phyloP scores from a whole-genome alignment of 345 rosid species.

The Lumnitzera racemosa region DNA sequence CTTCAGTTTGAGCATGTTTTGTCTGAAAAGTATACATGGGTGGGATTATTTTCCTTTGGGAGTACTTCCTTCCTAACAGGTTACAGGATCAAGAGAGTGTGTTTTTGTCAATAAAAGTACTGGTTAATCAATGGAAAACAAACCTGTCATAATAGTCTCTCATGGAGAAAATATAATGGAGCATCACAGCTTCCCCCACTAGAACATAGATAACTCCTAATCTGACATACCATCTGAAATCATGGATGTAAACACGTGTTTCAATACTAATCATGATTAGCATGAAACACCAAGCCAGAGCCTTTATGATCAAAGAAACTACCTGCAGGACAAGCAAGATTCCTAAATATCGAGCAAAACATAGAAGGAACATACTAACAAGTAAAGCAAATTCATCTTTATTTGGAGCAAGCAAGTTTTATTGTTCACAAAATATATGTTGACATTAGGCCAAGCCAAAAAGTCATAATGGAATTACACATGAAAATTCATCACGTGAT shows the following conservation, averaged over 20 bases:
- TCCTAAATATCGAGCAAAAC: not conserved
- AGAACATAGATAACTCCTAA: constrained; percentile 76
- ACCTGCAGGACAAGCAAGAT: constrained; percentile 33
- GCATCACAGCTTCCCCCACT: constrained; percentile 79
- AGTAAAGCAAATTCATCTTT: not conserved
- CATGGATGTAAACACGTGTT: constrained; percentile 52
- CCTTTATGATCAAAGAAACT: constrained; percentile 54
- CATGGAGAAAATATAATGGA: constrained; percentile 55
- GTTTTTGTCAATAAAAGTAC: no score
- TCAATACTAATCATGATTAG: constrained; percentile 60
- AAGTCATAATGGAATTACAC: no score
- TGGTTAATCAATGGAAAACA: constrained; percentile 11
- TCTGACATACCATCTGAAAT: constrained; percentile 81
- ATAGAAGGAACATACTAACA: not conserved
- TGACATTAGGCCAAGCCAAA: no score
- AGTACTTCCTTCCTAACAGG: no score
- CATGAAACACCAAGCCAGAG: constrained; percentile 79
- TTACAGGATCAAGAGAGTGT: no score
- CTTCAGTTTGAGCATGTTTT: no score
- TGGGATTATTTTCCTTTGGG: no score
- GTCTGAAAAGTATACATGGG: no score
- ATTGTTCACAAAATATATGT: no score
- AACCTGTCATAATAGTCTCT: constrained; percentile 46
- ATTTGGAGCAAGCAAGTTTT: no score
- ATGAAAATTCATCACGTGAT: no score